Base-by-base conservation (phyloP, 148 eudicot species). In the Cornus florida region DNA sequence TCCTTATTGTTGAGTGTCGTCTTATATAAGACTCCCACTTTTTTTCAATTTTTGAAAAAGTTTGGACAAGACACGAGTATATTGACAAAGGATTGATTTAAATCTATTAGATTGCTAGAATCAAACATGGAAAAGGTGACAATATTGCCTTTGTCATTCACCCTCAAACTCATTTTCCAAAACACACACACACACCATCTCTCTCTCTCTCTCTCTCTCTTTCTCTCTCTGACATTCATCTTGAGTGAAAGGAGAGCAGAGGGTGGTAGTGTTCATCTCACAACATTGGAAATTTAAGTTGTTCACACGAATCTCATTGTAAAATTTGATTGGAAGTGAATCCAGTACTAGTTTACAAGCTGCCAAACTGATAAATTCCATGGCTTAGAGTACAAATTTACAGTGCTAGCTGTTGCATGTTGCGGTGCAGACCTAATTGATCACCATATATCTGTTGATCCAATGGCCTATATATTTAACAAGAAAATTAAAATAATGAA, bases 51-150 rank as follows among this genome's bases (percentile, higher is more conserved):
- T 46, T 33, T 10, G 16, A 57, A 68, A 35, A 67, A 77, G 64
- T 77, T 77, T 73, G 81, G 73, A 72, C 31, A 39, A 39, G 84
- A 82, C 84, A 73, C 31, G 60, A 13, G 67, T 20, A 33, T 53
- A 20, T 71, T 20, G 84, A 82, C 80, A 82, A 81, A 7, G 16
- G n/a, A 4, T 17, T 38, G 41, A 68, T 67, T 80, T 67, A 22
- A 68, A 67, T 6, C 32, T 24, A 39, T 4, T 35, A 38, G 33
- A 74, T 74, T 16, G 28, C 3, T 68, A 76, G 39, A 76, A 48
- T 67, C 19, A 73, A 80, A 74, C 77, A 80, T 32, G 73, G 67
- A 56, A 23, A 74, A 74, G 16, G 16, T 67, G 73, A 80, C 77
- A 74, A 73, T 72, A 73, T 73, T 79, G 50, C 60, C 46, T 66